These are phyloP conservation scores for Drosera capensis DNA, from an alignment of 148 eudicot genomes.

Conservation along the genomic window DNA sequence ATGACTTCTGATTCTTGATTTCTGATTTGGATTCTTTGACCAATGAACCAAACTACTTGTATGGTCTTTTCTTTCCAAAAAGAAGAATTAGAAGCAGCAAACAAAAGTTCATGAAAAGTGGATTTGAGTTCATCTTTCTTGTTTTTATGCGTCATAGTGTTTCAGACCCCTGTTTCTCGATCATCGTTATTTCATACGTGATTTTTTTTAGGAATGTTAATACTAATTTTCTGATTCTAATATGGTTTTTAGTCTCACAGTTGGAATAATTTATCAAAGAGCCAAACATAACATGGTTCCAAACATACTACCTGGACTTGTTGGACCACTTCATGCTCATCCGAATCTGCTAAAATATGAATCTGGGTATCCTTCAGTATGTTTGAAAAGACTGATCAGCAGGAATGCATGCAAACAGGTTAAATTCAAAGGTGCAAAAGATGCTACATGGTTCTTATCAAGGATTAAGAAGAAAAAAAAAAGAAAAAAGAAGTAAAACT, in stretches of 20 bases:
- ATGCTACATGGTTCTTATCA: neutral
- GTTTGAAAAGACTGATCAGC: conserved; percentile 75
- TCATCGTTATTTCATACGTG: too few species aligned
- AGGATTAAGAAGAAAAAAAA: neutral
- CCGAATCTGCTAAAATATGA: conserved; percentile 88
- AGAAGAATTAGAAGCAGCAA: too few species aligned
- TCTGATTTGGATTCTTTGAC: too few species aligned
- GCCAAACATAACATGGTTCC: neutral
- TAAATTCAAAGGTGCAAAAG: too few species aligned
- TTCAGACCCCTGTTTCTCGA: too few species aligned
- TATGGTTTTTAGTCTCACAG: neutral
- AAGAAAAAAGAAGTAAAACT: neutral
- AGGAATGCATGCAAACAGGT: conserved; percentile 6
- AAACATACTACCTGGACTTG: conserved; percentile 66
- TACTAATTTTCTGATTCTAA: neutral
- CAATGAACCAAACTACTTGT: too few species aligned
- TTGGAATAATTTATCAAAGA: neutral
- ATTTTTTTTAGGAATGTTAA: too few species aligned
- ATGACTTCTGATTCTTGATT: too few species aligned
- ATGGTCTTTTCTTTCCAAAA: too few species aligned
- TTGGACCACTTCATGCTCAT: conserved; percentile 89
- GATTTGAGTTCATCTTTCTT: too few species aligned
- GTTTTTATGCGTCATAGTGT: too few species aligned
- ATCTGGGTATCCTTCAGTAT: conserved; percentile 80
- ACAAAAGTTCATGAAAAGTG: too few species aligned